Evolutionary conservation across 2,329 filamentous ascomycete species (phyloP), one percentile per base, ranked within the genome.

Genomic region (Botrytis aclada): DNA sequence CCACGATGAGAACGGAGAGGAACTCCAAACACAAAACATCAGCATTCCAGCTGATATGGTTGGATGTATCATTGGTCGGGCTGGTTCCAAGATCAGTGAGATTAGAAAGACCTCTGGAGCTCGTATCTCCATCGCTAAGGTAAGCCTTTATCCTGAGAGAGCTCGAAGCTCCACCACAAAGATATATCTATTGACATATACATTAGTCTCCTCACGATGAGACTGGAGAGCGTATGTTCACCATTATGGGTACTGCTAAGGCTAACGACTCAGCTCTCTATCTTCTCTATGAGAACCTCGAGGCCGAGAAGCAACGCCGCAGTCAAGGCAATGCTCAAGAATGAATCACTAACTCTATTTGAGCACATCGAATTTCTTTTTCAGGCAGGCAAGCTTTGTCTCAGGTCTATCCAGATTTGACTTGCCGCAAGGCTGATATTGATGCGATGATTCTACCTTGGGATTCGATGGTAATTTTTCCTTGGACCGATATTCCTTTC

Each of bases 11-110:
- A 97, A 98, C 77, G 96, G 96, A 75, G 96, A 98, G 82, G 95
- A 98, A 83, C 93, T 98, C 75, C 95, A 98, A 83, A 99, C 96
- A 1, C 96, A 99, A 82, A 99, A 99, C 85, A 99, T 99, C 84
- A 98, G 94, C 86, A 99, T 99, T 80, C 96, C 96, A 39, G 95
- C 96, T 65, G 96, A 99, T 85, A 99, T 99, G 96, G 96, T 99
- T 82, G 96, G 96, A 78, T 99, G 96, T 85, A 99, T 99, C 85
- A 99, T 99, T 82, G 96, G 96, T 77, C 92, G 95, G 77, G 94
- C 88, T 71, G 96, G 96, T 77, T 95, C 89, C 86, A 99, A 99
- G 89, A 99, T 99, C 81, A 98, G 94, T 83, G 96, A 99, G 85
- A 99, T 99, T 80, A 93, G 96, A 83, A 97, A 97, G 87, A 95